phyloP scores from a whole-genome alignment of 345 rosid species.

The Cochlearia excelsa region DNA sequence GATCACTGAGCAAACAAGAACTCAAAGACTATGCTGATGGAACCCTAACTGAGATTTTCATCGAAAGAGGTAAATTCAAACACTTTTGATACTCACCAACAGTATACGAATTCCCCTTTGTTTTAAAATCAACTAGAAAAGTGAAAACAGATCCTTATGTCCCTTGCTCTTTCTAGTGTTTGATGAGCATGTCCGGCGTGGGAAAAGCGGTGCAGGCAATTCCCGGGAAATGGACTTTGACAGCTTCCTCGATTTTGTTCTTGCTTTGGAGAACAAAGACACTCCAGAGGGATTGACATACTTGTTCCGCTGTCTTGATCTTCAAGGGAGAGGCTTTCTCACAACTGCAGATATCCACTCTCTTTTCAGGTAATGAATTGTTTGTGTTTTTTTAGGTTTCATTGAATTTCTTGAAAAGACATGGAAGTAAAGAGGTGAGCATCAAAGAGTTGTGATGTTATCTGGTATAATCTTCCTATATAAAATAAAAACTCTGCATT shows the following conservation, averaged over 20 bases:
- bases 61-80: conserved; percentile 75
- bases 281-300: conserved; percentile 95
- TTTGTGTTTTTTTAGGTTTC: neutral
- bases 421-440: conserved; percentile 97
- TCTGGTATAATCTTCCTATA: conserved; percentile 97
- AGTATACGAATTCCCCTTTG: neutral
- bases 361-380: conserved; percentile 75
- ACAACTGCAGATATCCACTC: conserved; percentile 97
- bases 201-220: conserved; percentile 62
- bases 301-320: conserved; percentile 91
- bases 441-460: conserved; percentile 71
- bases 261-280: conserved; percentile 96
- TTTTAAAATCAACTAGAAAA: neutral
- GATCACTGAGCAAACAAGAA: conserved; percentile 93
- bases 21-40: conserved; percentile 97
- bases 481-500: conserved; percentile 50
- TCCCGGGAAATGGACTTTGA: conserved; percentile 94
- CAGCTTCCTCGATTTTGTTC: conserved; percentile 90
- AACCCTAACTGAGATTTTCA: conserved; percentile 84
- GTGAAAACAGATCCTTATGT: conserved; percentile 14
- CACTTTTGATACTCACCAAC: conserved; percentile 7
- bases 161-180: conserved; percentile 47
- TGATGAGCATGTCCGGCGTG: conserved; percentile 92
- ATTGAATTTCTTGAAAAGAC: conserved; percentile 2
- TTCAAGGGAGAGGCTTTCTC: conserved; percentile 82